Evolutionary conservation across 108 stramenopile species (phyloP).

Genomic region (Cyclotella choctawhatcheeana): DNA sequence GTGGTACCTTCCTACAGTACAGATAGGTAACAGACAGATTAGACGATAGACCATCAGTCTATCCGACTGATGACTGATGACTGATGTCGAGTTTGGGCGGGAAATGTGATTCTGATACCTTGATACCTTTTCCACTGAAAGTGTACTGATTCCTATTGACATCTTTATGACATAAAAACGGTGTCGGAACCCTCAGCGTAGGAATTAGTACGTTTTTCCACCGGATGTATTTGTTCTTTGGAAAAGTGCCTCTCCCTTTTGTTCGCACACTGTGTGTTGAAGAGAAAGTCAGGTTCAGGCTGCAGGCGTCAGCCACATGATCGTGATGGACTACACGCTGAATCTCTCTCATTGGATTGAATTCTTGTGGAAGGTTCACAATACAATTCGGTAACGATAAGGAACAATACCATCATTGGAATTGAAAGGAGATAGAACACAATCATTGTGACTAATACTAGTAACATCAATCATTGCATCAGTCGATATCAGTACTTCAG

Average conservation of each 20-base stretch:
- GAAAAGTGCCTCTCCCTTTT: background rate
- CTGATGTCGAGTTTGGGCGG: too few species aligned
- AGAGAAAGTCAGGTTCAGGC: background rate
- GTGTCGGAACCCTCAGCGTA: background rate
- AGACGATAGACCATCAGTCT: too few species aligned
- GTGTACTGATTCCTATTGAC: conserved; percentile 3
- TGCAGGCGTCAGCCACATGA: background rate
- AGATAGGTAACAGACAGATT: too few species aligned
- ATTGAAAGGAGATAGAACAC: background rate
- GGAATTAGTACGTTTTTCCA: background rate
- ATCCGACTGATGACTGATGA: too few species aligned
- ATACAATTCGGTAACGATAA: too few species aligned
- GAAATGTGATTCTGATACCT: too few species aligned
- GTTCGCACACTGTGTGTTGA: background rate
- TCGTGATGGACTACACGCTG: too few species aligned
- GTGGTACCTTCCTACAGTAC: too few species aligned
- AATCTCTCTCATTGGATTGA: too few species aligned
- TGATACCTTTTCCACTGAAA: too few species aligned
- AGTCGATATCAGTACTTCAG: background rate
- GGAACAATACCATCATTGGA: background rate
- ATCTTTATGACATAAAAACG: conserved; percentile 4
- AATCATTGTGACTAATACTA: background rate
- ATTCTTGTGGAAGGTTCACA: too few species aligned
- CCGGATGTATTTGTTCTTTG: background rate
- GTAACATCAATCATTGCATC: background rate